phyloP scores from a whole-genome alignment of 2,329 filamentous ascomycete species.

The Colletotrichum spinosum region DNA sequence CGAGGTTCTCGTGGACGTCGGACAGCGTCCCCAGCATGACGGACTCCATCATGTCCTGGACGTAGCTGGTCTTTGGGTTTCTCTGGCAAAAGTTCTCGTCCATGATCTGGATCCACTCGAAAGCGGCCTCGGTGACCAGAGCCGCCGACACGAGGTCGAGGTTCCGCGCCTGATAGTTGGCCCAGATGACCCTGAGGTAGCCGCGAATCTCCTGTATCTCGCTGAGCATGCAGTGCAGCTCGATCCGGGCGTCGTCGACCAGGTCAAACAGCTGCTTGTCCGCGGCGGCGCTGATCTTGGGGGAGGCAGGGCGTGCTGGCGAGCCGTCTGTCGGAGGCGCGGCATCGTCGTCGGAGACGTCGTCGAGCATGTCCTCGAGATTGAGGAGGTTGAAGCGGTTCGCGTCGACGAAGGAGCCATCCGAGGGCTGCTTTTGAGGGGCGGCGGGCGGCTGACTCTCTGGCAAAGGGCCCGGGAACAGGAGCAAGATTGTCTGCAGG shows the following conservation, averaged over 20 bases:
- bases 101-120: conserved; percentile 2
- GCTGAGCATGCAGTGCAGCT: background rate
- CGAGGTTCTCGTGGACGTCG: background rate
- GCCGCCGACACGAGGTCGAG: background rate
- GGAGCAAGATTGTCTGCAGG: background rate
- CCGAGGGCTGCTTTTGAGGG: no score
- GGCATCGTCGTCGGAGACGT: background rate
- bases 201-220: background rate
- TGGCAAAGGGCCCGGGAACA: background rate
- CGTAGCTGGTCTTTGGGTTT: background rate
- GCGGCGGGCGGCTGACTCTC: background rate
- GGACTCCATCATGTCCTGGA: background rate
- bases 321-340: background rate
- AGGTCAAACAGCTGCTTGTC: background rate
- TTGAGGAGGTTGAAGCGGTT: conserved; percentile 1
- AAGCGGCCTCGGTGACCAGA: conserved; percentile 7
- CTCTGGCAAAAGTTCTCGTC: conserved; percentile 1
- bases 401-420: background rate
- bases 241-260: conserved; percentile 3
- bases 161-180: background rate
- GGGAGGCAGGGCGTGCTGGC: no score
- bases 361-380: background rate
- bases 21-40: background rate
- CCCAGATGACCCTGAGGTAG: background rate
- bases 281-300: no score